phyloP scores from a whole-genome alignment of 2,329 filamentous ascomycete species.

The Chaetomiaceae sp. region DNA sequence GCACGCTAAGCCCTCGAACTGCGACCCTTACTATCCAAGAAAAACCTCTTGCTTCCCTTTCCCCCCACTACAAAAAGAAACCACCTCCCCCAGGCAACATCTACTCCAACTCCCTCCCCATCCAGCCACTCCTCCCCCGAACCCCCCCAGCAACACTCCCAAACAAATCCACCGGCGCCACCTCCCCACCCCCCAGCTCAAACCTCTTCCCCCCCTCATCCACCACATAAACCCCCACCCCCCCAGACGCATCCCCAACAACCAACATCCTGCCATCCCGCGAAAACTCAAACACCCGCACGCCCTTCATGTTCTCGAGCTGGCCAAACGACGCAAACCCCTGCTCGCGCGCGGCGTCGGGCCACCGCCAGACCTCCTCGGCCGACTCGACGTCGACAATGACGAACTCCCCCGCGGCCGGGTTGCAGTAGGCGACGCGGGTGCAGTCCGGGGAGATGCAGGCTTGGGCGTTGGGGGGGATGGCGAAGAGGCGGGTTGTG shows the following conservation, averaged over 20 bases:
- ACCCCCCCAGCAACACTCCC: background rate
- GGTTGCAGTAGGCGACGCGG: slow-evolving; percentile 25
- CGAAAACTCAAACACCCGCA: slow-evolving; percentile 26
- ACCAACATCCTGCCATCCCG: slow-evolving; percentile 20
- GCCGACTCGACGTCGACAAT: slow-evolving; percentile 19
- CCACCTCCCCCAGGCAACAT: too few species aligned
- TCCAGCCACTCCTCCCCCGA: background rate
- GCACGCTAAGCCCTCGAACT: too few species aligned
- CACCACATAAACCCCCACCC: slow-evolving; percentile 22
- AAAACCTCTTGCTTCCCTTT: too few species aligned
- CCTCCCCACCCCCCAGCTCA: slow-evolving; percentile 18
- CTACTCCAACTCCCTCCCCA: background rate
- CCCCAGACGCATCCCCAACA: slow-evolving; percentile 19
- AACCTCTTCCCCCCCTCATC: slow-evolving; percentile 14
- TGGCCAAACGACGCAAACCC: slow-evolving; percentile 20
- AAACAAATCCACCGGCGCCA: slow-evolving; percentile 9
- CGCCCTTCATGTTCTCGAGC: slow-evolving; percentile 18
- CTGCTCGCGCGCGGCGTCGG: slow-evolving; percentile 9
- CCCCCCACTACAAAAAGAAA: too few species aligned
- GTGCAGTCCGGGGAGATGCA: slow-evolving; percentile 26
- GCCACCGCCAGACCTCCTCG: slow-evolving; percentile 25
- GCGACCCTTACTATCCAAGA: too few species aligned
- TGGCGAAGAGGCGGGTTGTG: slow-evolving; percentile 22
- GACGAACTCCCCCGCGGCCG: slow-evolving; percentile 10
- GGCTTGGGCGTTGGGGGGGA: slow-evolving; percentile 24